A percentile compares a stretch with the other conserved stretches of the same genome.
phyloP scores from a whole-genome alignment of 805 yeast species.

The Ogataea haglerorum region DNA sequence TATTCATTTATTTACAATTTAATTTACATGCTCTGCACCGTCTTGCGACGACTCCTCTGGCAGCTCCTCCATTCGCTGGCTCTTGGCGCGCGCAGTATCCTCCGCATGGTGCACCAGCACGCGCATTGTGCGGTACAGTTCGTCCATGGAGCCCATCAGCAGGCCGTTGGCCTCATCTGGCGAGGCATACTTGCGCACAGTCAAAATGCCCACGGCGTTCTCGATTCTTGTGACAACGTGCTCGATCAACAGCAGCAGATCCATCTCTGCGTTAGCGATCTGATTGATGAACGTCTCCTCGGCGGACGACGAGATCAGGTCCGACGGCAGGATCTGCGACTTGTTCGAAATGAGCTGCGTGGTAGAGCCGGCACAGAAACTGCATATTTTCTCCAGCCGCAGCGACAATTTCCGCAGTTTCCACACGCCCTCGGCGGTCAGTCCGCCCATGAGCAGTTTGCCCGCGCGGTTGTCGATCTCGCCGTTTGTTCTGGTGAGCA shows the following conservation, averaged over 20 bases:
- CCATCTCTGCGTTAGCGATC: constrained; percentile 31
- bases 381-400: constrained; percentile 55
- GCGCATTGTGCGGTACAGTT: constrained; percentile 23
- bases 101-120: constrained; percentile 4
- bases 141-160: constrained; percentile 11
- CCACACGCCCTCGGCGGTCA: constrained; percentile 29
- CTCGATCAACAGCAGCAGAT: constrained; percentile 54
- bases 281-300: constrained; percentile 18
- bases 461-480: constrained; percentile 28
- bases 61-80: neutral
- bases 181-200: constrained; percentile 37
- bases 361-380: constrained; percentile 37
- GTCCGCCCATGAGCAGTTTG: constrained; percentile 29
- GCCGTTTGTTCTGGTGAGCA: constrained; percentile 32
- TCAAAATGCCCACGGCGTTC: constrained; percentile 45
- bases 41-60: neutral
- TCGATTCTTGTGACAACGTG: constrained; percentile 70
- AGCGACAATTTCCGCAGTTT: constrained; percentile 51
- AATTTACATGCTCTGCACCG: neutral
- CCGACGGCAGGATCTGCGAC: constrained; percentile 7
- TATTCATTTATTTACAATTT: neutral
- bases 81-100: neutral
- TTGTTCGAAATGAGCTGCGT: constrained; percentile 20
- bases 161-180: constrained; percentile 8
- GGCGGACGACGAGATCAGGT: constrained; percentile 16